Evolutionary conservation across 2,329 filamentous ascomycete genomes (phyloP).

Genomic region (Atkinsonella hypoxylon): DNA sequence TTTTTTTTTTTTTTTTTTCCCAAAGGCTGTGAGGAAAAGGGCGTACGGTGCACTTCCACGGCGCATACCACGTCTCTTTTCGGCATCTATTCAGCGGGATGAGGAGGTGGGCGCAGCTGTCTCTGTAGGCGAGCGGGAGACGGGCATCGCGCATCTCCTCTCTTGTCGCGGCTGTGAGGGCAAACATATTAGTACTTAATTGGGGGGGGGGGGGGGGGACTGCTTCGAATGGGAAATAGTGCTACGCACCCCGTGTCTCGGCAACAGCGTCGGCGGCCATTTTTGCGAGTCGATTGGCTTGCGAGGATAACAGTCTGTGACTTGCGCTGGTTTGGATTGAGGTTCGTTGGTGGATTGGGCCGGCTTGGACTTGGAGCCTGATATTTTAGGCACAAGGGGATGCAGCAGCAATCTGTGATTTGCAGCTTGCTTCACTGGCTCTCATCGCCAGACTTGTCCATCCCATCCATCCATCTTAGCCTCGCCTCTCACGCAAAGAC

Average conservation of each 20-base stretch:
- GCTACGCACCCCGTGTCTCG: conserved; percentile 25
- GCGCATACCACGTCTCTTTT: conserved; percentile 80
- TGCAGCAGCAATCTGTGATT: too few species aligned
- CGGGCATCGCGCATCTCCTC: conserved; percentile 89
- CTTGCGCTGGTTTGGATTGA: conserved; percentile 16
- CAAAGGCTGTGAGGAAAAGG: neutral
- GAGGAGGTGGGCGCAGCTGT: conserved; percentile 87
- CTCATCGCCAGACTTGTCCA: too few species aligned
- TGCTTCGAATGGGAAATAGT: neutral
- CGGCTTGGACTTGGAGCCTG: conserved; percentile 13
- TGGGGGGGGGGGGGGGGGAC: too few species aligned
- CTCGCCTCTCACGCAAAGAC: too few species aligned
- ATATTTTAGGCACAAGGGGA: conserved; percentile 11
- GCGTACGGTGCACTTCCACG: conserved; percentile 94
- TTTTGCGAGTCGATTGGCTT: conserved; percentile 22
- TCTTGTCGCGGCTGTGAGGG: conserved; percentile 55
- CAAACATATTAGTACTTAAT: neutral
- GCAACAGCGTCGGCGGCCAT: conserved; percentile 26
- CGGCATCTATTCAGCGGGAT: conserved; percentile 96
- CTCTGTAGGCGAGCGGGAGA: conserved; percentile 81
- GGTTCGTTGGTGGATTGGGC: conserved; percentile 16
- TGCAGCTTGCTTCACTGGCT: too few species aligned
- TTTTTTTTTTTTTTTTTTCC: neutral
- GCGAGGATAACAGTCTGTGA: conserved; percentile 17
- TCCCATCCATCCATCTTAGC: too few species aligned